Evolutionary conservation across 768 basidiomycete species (phyloP), one percentile per base, ranked within the genome.

Genomic region (Botryobasidium botryosum): DNA sequence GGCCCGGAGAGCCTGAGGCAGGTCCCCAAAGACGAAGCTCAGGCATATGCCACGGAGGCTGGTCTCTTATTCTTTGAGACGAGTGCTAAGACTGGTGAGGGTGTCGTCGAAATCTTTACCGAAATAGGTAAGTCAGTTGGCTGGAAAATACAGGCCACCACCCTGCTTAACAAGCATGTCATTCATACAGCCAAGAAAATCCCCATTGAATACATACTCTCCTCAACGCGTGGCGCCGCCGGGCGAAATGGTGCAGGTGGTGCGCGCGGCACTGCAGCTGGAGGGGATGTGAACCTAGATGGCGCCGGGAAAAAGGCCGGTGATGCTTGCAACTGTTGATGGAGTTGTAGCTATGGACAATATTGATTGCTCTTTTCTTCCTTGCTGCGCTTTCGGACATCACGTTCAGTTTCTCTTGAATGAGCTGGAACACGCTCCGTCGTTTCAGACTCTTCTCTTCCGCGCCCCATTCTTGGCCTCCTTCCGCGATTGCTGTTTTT

Each of bases 21-120:
- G 61, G 91, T 99, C 18, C 78, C 87, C 21, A 71, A 77, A 48
- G 92, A 94, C 55, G 94, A 97, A 64, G 94, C 92, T 2, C 81
- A 86, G 57, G 88, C 88, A 6, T 99, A 97, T 59, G 94, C 94
- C 10, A 75, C 82, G 45, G 94, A 97, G 62, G 79, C 83, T n/a
- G 83, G 85, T 1, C 61, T 97, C 35, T 64, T 99, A 33, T 97
- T 97, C 70, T 94, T 92, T 54, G 94, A 99, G 68, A 94, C 91
- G 29, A 85, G 81, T 56, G 94, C 94, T 21, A 99, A 97, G 75
- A 87, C 86, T 4, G 90, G 91, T 15, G 83, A 91, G 56, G 90
- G 88, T 31, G 75, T 97, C 45, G 82, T 88, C 21, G 94, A 97
- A 56, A 76, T 97, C 25, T 99, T 99, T 61, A 97, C 91, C 8